These are phyloP conservation scores for Grosmannia clavigera DNA, from an alignment of 2,329 filamentous ascomycete genomes.

Conservation along the genomic window DNA sequence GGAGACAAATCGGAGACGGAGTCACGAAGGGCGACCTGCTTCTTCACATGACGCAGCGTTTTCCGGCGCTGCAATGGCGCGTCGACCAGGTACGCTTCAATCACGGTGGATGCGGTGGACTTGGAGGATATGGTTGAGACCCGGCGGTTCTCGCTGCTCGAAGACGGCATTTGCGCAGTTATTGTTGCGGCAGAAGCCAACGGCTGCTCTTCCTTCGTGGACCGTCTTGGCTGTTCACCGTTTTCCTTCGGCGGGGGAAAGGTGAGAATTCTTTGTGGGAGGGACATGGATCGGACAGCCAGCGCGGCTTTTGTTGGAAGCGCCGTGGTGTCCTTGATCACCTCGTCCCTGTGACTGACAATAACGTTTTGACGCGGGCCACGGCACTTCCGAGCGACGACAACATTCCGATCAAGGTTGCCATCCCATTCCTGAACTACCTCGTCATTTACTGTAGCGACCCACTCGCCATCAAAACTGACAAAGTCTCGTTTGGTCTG, in stretches of 20 bases:
- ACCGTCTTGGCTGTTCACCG: slow-evolving; percentile 17
- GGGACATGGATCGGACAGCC: slow-evolving; percentile 33
- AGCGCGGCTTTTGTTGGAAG: slow-evolving; percentile 40
- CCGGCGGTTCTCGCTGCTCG: slow-evolving; percentile 28
- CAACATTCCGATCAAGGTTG: slow-evolving; percentile 40
- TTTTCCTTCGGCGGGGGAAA: slow-evolving; percentile 25
- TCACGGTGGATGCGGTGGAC: slow-evolving; percentile 42
- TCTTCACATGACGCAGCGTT: slow-evolving; percentile 50
- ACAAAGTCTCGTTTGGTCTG: slow-evolving; percentile 35
- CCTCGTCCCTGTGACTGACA: slow-evolving; percentile 18
- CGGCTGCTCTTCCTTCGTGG: slow-evolving; percentile 12
- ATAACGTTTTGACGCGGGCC: slow-evolving; percentile 15
- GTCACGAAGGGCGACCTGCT: slow-evolving; percentile 38
- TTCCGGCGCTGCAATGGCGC: slow-evolving; percentile 32
- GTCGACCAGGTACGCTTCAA: slow-evolving; percentile 47
- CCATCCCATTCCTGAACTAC: slow-evolving; percentile 43
- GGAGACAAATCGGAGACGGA: slow-evolving; percentile 29
- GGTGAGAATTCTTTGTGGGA: slow-evolving; percentile 28
- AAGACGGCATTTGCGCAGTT: slow-evolving; percentile 9
- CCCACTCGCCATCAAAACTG: slow-evolving; percentile 49
- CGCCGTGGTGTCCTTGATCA: slow-evolving; percentile 34
- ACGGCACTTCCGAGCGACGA: slow-evolving; percentile 32
- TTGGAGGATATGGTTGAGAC: slow-evolving; percentile 42
- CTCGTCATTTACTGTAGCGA: slow-evolving; percentile 25
- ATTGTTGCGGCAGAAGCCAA: slow-evolving; percentile 6